phyloP scores from a whole-genome alignment of 495 filamentous ascomycete genomes.

The Bathelium albidoporum region DNA sequence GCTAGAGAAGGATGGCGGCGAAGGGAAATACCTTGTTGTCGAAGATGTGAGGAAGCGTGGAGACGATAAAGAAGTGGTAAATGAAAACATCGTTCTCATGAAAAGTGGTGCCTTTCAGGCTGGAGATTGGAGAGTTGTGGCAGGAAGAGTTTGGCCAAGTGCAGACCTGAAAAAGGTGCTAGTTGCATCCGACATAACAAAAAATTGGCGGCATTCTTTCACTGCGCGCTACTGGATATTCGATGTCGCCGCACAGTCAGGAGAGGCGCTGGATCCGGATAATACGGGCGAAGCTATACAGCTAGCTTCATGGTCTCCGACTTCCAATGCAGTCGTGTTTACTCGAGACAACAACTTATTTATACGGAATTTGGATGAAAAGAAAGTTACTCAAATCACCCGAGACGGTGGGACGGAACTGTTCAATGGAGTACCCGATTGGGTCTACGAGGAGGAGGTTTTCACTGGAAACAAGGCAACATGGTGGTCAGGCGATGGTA shows the following conservation, averaged over 20 bases:
- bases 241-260: constrained; percentile 73
- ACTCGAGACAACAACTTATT: constrained; percentile 83
- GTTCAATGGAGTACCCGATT: constrained; percentile 96
- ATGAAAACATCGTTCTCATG: constrained; percentile 58
- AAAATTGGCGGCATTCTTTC: constrained; percentile 84
- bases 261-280: constrained; percentile 63
- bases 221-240: constrained; percentile 86
- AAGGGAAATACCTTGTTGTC: constrained; percentile 64
- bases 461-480: constrained; percentile 70
- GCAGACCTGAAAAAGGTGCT: constrained; percentile 76
- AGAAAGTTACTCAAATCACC: constrained; percentile 62
- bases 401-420: constrained; percentile 74
- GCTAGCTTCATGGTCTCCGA: constrained; percentile 82
- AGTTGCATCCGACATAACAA: constrained; percentile 54
- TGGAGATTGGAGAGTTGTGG: constrained; percentile 39
- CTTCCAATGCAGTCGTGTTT: constrained; percentile 73
- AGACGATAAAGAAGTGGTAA: constrained; percentile 27
- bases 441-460: constrained; percentile 98
- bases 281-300: constrained; percentile 61
- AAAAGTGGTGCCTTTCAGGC: constrained; percentile 52
- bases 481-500: constrained; percentile 88
- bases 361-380: constrained; percentile 55
- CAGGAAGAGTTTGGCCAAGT: constrained; percentile 60
- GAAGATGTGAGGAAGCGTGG: constrained; percentile 63
- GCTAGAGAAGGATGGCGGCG: constrained; percentile 50